phyloP scores from a whole-genome alignment of 2,329 filamentous ascomycete species.

The Dryadomyces quercus-mongolicae region DNA sequence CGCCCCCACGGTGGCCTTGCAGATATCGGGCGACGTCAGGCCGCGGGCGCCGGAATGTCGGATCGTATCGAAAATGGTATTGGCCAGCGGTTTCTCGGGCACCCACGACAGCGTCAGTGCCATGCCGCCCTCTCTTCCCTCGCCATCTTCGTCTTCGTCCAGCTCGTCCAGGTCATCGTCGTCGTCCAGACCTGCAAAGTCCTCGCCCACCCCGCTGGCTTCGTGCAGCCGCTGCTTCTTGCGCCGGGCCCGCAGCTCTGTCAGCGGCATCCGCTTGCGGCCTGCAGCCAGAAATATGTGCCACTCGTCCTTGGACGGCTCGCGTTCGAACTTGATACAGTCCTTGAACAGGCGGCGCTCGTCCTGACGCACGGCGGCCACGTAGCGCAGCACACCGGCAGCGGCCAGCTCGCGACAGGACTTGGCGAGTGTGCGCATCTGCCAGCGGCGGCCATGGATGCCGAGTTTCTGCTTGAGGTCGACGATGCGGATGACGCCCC shows the following conservation, averaged over 20 bases:
- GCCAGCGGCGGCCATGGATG: constrained; percentile 39
- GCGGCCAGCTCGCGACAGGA: constrained; percentile 45
- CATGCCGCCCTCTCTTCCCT: constrained; percentile 5
- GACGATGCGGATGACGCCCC: constrained; percentile 43
- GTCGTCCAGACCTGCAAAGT: constrained; percentile 3
- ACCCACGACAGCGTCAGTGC: constrained; percentile 13
- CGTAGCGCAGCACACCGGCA: constrained; percentile 42
- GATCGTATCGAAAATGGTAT: constrained; percentile 23
- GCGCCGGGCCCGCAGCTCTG: constrained; percentile 8
- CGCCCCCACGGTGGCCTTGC: constrained; percentile 22
- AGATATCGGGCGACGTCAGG: constrained; percentile 23
- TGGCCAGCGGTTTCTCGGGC: constrained; percentile 23
- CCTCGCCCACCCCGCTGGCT: neutral
- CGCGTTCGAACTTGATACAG: constrained; percentile 45
- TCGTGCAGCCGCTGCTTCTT: constrained; percentile 1
- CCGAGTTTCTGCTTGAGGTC: constrained; percentile 48
- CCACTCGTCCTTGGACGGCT: constrained; percentile 46
- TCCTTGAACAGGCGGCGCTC: constrained; percentile 43
- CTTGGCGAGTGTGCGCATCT: constrained; percentile 49
- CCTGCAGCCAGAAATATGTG: constrained; percentile 39
- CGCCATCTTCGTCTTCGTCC: constrained; percentile 5
- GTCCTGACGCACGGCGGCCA: constrained; percentile 40
- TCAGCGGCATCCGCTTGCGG: constrained; percentile 17
- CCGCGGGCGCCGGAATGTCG: constrained; percentile 19
- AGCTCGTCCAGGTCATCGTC: constrained; percentile 7